Evolutionary conservation across 148 eudicot genomes (phyloP).

Genomic region (Camellia japonica): DNA sequence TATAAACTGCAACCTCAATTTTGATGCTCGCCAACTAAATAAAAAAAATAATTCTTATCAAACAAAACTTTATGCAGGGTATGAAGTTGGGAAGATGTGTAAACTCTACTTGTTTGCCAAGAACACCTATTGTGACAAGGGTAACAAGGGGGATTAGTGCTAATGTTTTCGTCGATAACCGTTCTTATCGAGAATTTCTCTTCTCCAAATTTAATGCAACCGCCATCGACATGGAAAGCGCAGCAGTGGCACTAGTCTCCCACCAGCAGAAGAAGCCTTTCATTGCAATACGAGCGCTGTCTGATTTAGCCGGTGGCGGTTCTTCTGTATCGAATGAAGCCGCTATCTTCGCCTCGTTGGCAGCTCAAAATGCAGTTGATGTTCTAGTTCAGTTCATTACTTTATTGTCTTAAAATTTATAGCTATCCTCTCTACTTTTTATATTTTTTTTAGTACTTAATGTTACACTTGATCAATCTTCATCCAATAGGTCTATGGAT

Average conservation of each 20-base stretch:
- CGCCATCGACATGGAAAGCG: slow-evolving; percentile 67
- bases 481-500: too few species aligned
- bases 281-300: slow-evolving; percentile 50
- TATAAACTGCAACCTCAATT: too few species aligned
- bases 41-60: background rate
- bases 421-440: too few species aligned
- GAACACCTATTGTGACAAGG: slow-evolving; percentile 27
- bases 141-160: slow-evolving; percentile 52
- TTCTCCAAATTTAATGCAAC: slow-evolving; percentile 31
- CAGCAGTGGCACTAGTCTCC: slow-evolving; percentile 58
- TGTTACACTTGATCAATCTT: too few species aligned
- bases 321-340: slow-evolving; percentile 57
- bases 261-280: slow-evolving; percentile 49
- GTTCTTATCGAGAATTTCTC: slow-evolving; percentile 49
- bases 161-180: slow-evolving; percentile 48
- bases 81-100: slow-evolving; percentile 28
- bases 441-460: too few species aligned
- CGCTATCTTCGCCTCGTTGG: slow-evolving; percentile 43
- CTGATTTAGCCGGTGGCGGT: slow-evolving; percentile 74
- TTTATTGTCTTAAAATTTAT: background rate
- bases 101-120: slow-evolving; percentile 44
- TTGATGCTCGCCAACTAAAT: too few species aligned
- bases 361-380: slow-evolving; percentile 47
- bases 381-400: slow-evolving; percentile 37
- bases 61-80: background rate